These are phyloP conservation scores for Penicillium freii DNA, from an alignment of 2,329 filamentous ascomycete species.

Conservation along the genomic window DNA sequence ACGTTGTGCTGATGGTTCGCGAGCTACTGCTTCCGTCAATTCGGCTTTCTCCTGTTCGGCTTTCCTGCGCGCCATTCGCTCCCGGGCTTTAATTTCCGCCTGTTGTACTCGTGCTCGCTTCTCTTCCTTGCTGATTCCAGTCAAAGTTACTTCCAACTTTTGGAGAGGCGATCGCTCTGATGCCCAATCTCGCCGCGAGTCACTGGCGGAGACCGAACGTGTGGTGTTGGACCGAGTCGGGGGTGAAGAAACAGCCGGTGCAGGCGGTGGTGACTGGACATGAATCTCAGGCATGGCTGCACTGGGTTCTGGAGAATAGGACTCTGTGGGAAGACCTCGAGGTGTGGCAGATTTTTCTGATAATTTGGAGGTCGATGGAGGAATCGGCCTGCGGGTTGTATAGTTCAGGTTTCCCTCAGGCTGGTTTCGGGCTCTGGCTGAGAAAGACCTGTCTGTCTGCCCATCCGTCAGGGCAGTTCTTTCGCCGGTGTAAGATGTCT, in stretches of 20 bases:
- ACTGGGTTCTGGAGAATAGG: constrained; percentile 5
- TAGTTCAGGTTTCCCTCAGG: constrained; percentile 18
- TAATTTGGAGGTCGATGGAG: constrained; percentile 1
- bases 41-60: constrained; percentile 22
- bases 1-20: constrained; percentile 7
- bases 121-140: constrained; percentile 93
- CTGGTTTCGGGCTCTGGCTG: constrained; percentile 15
- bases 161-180: constrained; percentile 86
- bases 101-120: constrained; percentile 81
- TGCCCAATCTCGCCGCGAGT: constrained; percentile 57
- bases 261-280: constrained; percentile 12
- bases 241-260: constrained; percentile 13
- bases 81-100: constrained; percentile 70
- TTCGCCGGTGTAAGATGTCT: constrained; percentile 1
- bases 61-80: constrained; percentile 45
- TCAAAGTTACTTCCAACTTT: constrained; percentile 84
- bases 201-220: constrained; percentile 30
- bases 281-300: constrained; percentile 13
- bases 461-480: constrained; percentile 3
- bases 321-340: constrained; percentile 15
- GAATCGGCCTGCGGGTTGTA: constrained; percentile 15
- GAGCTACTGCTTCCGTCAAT: neutral
- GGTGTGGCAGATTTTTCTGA: constrained; percentile 21
- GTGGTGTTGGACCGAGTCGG: constrained; percentile 34
- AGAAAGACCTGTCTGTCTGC: constrained; percentile 15